Base-by-base conservation (phyloP, 176 grass and related monocot species). In the Dactylis glomerata region DNA sequence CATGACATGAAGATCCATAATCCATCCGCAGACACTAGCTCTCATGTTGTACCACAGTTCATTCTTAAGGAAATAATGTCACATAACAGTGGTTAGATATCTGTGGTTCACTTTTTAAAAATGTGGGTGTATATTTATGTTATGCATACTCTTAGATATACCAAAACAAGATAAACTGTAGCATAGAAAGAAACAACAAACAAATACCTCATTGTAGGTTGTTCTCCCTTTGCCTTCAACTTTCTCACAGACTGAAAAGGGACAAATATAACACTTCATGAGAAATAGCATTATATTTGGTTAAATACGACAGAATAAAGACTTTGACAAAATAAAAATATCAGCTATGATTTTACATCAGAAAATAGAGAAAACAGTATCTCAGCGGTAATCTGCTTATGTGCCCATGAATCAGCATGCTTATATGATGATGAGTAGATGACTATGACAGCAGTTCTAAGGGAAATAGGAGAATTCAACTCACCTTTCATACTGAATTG, bases 191-290 rank as follows among this genome's bases (percentile, higher is more conserved):
- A 62, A 83, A 90, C 57, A 40, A 83, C 50, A 82, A 37, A 26
- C 17, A 75, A 54, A 80, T 86, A 98, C 96, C 93, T 99, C 97
- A 77, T 99, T 99, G 83, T 99, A 99, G 52, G 97, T 99, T 75
- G 97, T 99, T 85, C 97, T 96, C 47, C 93, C 97, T 89, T 99
- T 99, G 91, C 91, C 95, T 96, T 99, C 93, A 8, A 99, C 97
- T 92, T 96, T 99, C 78, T 99, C 93, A 40, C 97, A 99, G 20
- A 96, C 97, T 99, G 86, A 61, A 89, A 84, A 82, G 31, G 50
- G 81, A 63, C 10, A 83, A 61, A 86, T 52, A 63, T 50, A 82
- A 70, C 58, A 57, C 8, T 50, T 73, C 34, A 81, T 47, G 19
- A 80, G 47, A 80, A n/a, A 36, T 50, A 75, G 58, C 14, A n/a